These are phyloP conservation scores for Penicillium coffeae DNA, from an alignment of 495 filamentous ascomycete species.

Conservation along the genomic window DNA sequence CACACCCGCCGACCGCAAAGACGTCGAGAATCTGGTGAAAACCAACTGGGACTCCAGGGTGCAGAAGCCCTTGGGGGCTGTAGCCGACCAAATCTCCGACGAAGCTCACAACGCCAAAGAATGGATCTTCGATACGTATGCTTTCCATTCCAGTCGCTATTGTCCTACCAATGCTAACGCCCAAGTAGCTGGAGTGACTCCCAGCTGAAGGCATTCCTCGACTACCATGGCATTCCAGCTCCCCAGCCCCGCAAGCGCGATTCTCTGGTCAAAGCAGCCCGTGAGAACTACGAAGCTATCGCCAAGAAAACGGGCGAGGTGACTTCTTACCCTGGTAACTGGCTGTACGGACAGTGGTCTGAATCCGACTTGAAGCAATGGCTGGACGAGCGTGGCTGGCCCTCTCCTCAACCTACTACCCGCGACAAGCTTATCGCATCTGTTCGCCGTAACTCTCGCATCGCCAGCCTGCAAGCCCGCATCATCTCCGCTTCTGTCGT, in stretches of 20 bases:
- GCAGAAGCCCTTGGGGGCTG: constrained; percentile 67
- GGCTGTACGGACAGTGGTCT: constrained; percentile 87
- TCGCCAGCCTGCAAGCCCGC: constrained; percentile 63
- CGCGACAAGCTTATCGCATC: constrained; percentile 85
- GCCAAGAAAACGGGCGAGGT: constrained; percentile 84
- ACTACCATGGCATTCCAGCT: constrained; percentile 79
- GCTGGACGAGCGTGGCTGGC: constrained; percentile 85
- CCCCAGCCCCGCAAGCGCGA: constrained; percentile 81
- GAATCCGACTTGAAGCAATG: constrained; percentile 74
- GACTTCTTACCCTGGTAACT: constrained; percentile 84
- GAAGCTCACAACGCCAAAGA: constrained; percentile 71
- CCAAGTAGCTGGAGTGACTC: constrained; percentile 81
- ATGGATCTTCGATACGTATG: constrained; percentile 93
- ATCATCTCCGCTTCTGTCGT: constrained; percentile 58
- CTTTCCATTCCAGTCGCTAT: constrained; percentile 8
- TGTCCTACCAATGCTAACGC: no score
- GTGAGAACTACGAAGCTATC: constrained; percentile 73
- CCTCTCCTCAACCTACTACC: constrained; percentile 78
- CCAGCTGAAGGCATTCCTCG: constrained; percentile 87
- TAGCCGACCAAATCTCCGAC: constrained; percentile 65
- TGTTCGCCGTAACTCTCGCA: constrained; percentile 85
- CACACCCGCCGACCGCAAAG: constrained; percentile 76
- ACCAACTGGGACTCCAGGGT: constrained; percentile 78
- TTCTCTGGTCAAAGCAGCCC: constrained; percentile 68
- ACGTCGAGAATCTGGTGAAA: constrained; percentile 80